Evolutionary conservation across 108 stramenopile genomes (phyloP), one percentile per base, ranked within the genome.

Genomic region (Cyclotella baltica): DNA sequence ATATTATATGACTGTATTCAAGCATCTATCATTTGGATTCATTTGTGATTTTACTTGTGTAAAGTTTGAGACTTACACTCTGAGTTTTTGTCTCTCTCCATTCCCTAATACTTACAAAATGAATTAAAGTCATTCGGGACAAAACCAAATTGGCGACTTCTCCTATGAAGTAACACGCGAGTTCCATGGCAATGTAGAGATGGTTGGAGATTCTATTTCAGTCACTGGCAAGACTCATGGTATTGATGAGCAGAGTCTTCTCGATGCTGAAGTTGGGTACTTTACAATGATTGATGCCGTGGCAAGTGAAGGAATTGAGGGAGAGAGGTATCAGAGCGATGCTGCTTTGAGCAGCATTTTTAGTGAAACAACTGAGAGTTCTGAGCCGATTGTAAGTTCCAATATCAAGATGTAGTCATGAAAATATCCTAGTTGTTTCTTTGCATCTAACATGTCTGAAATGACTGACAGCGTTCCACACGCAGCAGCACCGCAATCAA

Each of bases 261-360:
- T 69, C 25, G 83, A 83, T 10, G 62, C 67, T 27, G 86, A 89
- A 40, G 69, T 88, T 25, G 92, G 92, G n/a, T 93, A 76, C 48
- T 93, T 93, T 63, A 85, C 88, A 46, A 85, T 93, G 86, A 87
- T 93, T 71, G 92, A 93, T 76, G 75, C 80, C 36, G 85, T 80
- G 23, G 85, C 80, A 83, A 75, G 70, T 66, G 81, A 82, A 50
- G 73, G 73, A 16, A 70, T 86, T 62, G 83, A 81, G 38, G 70
- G 81, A 13, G 70, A 72, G 62, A 70, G 34, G 28, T 5, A 67
- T 23, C n/a, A n/a, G n/a, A n/a, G n/a, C n/a, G n/a, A n/a, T n/a
- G n/a, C n/a, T n/a, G n/a, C n/a, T n/a, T n/a, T n/a, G n/a, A n/a
- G n/a, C n/a, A n/a, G n/a, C n/a, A n/a, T n/a, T n/a, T n/a, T n/a